Base-by-base conservation (phyloP, 1,284 basidiomycete genomes). In the Tilletia caries region DNA sequence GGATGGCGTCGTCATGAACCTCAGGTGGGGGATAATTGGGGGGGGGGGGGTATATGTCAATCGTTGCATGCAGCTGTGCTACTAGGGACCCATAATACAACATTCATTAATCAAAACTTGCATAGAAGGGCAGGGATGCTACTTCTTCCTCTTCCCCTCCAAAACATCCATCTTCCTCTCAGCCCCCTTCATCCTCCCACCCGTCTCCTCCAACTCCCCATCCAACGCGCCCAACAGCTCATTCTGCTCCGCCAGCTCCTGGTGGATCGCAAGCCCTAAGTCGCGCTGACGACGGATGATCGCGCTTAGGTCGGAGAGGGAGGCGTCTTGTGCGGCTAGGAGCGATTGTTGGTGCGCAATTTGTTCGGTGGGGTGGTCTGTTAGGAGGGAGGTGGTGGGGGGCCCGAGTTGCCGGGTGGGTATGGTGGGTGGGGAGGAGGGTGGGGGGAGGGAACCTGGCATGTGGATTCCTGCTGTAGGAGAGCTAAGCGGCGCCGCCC, bases 261-360 rank as follows among this genome's bases (percentile, higher is more conserved):
- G 86, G 69, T 88, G 87, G 73, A 98, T 98, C 20, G 93, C 92
- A 73, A 92, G 86, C 12, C 95, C 95, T 62, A 98, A 87, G 68
- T 91, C 89, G 75, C 89, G 88, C 85, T 98, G 95, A 50, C 92
- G 87, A 73, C 89, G 88, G n/a, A 98, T 85, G 70, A 96, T 89
- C 0, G 91, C 87, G 0, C 91, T 89, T 46, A 98, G 86, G 73
- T 90, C 88, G 13, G 89, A 86, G 32, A 96, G 87, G 79, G 95
- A 91, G 34, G 86, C 80, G 79, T 98, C 95, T 83, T 98, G 95
- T 70, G 90, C 86, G 62, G 89, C 87, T 83, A 98, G 90, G 83
- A 92, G 89, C 27, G 86, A 85, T 75, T 90, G 87, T 82, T 98
- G 95, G 68, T 95, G 85, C 74, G 90, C 88, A 27, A 95, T 25